Conservation (phyloP, 2,329 filamentous ascomycete species). For the Colletotrichum tabaci region DNA sequence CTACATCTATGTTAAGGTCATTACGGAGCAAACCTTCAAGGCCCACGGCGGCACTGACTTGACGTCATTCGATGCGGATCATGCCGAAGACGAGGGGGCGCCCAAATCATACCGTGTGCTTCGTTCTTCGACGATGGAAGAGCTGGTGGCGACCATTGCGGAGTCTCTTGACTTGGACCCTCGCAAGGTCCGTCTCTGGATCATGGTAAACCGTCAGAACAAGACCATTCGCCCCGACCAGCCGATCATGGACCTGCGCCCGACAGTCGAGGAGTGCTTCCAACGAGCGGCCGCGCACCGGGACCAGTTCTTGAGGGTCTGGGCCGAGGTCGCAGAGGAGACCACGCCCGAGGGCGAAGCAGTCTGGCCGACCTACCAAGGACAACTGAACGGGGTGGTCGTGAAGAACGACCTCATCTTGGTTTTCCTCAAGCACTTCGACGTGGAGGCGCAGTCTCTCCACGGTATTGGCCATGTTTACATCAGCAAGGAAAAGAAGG, state of each 20-base stretch:
- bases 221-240: conserved; percentile 95
- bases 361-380: conserved; percentile 77
- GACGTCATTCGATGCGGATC: conserved; percentile 74
- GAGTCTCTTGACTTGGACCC: conserved; percentile 78
- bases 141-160: conserved; percentile 81
- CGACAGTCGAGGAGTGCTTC: conserved; percentile 81
- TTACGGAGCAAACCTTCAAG: conserved; percentile 86
- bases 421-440: conserved; percentile 94
- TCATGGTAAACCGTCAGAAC: conserved; percentile 99
- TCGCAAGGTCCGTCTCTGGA: conserved; percentile 86
- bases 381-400: conserved; percentile 69
- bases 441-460: conserved; percentile 81
- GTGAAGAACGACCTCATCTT: conserved; percentile 78
- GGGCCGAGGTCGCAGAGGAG: conserved; percentile 84
- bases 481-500: conserved; percentile 88
- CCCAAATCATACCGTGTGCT: conserved; percentile 82
- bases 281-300: conserved; percentile 69
- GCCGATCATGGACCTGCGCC: conserved; percentile 82
- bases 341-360: conserved; percentile 77
- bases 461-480: conserved; percentile 87
- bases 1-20: conserved; percentile 87
- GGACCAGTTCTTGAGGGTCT: conserved; percentile 84
- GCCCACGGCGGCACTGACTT: conserved; percentile 89
- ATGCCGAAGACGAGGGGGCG: conserved; percentile 74
- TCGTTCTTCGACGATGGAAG: conserved; percentile 80